Percentiles rank a stretch among this genome's conserved stretches.
These are phyloP conservation scores for Theobroma cacao DNA, from an alignment of 345 rosid species.

Conservation along the genomic window DNA sequence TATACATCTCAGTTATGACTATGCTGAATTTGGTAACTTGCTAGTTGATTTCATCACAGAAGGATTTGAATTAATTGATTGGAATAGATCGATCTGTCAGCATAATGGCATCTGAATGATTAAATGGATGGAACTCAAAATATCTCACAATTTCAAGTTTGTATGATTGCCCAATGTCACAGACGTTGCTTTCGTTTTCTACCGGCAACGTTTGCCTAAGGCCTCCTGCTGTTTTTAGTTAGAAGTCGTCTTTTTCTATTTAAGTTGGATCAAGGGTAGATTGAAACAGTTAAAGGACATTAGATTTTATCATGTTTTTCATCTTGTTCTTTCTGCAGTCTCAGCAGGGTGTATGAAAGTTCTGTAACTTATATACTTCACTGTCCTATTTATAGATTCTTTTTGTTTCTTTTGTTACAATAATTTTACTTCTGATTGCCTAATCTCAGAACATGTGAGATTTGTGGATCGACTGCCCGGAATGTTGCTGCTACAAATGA, in stretches of 20 bases:
- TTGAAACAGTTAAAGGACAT: background rate
- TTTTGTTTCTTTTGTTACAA: background rate
- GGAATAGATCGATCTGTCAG: background rate
- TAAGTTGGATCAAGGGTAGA: background rate
- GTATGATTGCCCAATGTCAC: background rate
- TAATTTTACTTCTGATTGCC: background rate
- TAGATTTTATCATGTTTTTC: background rate
- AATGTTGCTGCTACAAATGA: constrained; percentile 62
- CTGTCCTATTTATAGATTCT: background rate
- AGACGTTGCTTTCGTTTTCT: background rate
- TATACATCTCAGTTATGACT: background rate
- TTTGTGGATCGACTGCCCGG: constrained; percentile 77
- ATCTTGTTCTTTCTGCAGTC: background rate
- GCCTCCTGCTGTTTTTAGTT: background rate
- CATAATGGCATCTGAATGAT: background rate
- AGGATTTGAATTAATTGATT: background rate
- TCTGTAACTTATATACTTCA: background rate
- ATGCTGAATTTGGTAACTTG: background rate
- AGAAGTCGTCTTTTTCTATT: too few relatives aligned
- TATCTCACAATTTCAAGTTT: background rate
- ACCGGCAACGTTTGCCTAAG: background rate
- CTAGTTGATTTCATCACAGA: background rate
- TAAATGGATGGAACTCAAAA: background rate
- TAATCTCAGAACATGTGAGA: constrained; percentile 78
- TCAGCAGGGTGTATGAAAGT: background rate